These are phyloP conservation scores for Beta macrorhiza DNA, from an alignment of 179 eudicot genomes.

Conservation along the genomic window DNA sequence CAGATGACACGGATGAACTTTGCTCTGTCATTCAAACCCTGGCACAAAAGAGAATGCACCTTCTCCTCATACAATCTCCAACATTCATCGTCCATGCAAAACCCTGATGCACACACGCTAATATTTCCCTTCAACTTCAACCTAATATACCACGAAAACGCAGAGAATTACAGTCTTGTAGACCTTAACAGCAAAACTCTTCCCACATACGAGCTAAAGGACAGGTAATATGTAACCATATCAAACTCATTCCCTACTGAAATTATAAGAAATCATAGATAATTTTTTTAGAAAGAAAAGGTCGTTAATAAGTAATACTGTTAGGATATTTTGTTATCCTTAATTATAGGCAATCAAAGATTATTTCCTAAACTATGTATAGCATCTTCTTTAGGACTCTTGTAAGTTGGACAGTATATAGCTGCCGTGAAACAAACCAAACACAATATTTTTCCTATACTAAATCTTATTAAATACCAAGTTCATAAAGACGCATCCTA, in stretches of 20 bases:
- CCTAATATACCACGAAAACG: constrained; percentile 36
- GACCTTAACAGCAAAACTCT: not conserved
- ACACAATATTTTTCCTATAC: too few species aligned
- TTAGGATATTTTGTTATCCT: too few species aligned
- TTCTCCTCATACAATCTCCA: constrained; percentile 87
- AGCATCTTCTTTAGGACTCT: too few species aligned
- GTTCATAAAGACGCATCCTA: not conserved
- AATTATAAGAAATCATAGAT: not conserved
- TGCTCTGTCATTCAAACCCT: constrained; percentile 71
- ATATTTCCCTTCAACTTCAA: constrained; percentile 68
- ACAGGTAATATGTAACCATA: not conserved
- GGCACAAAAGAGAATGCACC: constrained; percentile 56
- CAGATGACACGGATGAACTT: constrained; percentile 75
- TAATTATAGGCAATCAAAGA: too few species aligned
- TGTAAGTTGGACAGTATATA: too few species aligned
- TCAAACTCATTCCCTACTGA: not conserved
- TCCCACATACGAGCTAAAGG: constrained; percentile 9
- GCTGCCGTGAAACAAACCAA: too few species aligned
- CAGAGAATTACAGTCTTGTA: not conserved
- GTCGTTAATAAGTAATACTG: too few species aligned
- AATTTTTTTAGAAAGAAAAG: not conserved
- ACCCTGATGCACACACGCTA: constrained; percentile 51
- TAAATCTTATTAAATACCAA: too few species aligned
- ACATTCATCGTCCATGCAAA: constrained; percentile 78
- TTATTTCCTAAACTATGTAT: too few species aligned